Evolutionary conservation across 2,329 filamentous ascomycete genomes (phyloP).

Genomic region (Metarhizium robertsii): DNA sequence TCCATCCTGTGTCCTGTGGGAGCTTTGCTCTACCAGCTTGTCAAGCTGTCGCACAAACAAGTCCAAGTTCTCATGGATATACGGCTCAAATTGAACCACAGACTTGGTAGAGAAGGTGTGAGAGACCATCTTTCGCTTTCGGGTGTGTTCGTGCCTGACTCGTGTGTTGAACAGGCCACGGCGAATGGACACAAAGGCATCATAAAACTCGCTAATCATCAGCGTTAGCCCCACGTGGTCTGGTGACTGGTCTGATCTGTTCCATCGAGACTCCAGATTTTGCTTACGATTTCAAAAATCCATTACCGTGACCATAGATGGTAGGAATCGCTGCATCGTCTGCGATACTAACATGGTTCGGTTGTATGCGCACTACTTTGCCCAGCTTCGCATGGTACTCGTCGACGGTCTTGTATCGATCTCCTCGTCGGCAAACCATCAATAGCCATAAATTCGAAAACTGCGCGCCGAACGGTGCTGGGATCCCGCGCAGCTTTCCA

Average conservation of each 20-base stretch:
- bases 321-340: slow-evolving; percentile 67
- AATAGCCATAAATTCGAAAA: slow-evolving; percentile 80
- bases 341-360: slow-evolving; percentile 73
- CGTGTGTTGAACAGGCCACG: slow-evolving; percentile 86
- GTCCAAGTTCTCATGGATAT: slow-evolving; percentile 72
- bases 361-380: slow-evolving; percentile 73
- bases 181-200: slow-evolving; percentile 81
- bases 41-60: slow-evolving; percentile 68
- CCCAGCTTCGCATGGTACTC: slow-evolving; percentile 66
- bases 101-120: slow-evolving; percentile 82
- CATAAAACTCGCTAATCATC: slow-evolving; percentile 65
- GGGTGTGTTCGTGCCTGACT: slow-evolving; percentile 69
- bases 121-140: slow-evolving; percentile 81
- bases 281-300: slow-evolving; percentile 58
- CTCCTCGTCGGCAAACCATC: slow-evolving; percentile 53
- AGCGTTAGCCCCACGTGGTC: not conserved
- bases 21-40: slow-evolving; percentile 38
- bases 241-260: not conserved
- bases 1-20: slow-evolving; percentile 43
- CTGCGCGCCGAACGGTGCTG: slow-evolving; percentile 51
- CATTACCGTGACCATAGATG: slow-evolving; percentile 75
- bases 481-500: slow-evolving; percentile 41
- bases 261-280: not conserved
- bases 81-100: slow-evolving; percentile 77
- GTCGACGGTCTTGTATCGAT: slow-evolving; percentile 57